A percentile compares a stretch with the other conserved stretches of the same genome.
Evolutionary conservation across 805 yeast species (phyloP).

Genomic region (Dipodascopsis uninucleata): DNA sequence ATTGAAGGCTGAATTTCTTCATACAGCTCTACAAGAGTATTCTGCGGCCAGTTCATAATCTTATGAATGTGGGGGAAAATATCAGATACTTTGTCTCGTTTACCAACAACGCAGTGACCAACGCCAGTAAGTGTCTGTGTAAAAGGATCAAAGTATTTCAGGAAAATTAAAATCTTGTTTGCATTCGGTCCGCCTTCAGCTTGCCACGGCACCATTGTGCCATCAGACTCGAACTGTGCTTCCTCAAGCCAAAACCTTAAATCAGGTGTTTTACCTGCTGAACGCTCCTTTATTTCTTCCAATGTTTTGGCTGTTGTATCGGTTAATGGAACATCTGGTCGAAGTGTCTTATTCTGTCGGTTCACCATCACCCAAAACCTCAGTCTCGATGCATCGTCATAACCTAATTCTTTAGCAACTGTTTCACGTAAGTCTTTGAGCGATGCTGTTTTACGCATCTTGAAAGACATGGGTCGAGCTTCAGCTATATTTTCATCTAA

Average conservation of each 20-base stretch:
- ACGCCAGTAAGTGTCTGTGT: constrained; percentile 59
- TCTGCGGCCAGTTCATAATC: constrained; percentile 34
- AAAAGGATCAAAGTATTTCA: constrained; percentile 64
- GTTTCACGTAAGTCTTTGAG: constrained; percentile 48
- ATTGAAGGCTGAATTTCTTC: constrained; percentile 39
- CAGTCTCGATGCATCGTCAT: constrained; percentile 37
- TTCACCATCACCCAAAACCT: constrained; percentile 63
- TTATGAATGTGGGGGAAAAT: constrained; percentile 31
- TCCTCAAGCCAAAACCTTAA: constrained; percentile 69
- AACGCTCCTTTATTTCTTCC: constrained; percentile 49
- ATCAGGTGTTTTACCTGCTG: constrained; percentile 47
- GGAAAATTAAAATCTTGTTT: constrained; percentile 32
- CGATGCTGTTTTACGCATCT: constrained; percentile 55
- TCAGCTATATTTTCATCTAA: constrained; percentile 35
- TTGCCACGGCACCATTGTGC: constrained; percentile 18
- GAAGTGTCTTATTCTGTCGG: constrained; percentile 65
- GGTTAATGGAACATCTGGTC: constrained; percentile 51
- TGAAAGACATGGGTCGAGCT: constrained; percentile 48
- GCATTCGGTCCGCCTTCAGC: constrained; percentile 20
- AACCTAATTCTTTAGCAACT: constrained; percentile 47
- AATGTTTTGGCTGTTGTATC: constrained; percentile 34
- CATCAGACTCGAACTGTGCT: constrained; percentile 28
- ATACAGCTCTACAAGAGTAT: constrained; percentile 30
- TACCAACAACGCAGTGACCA: constrained; percentile 53
- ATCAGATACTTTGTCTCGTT: constrained; percentile 43